Evolutionary conservation across 768 basidiomycete species (phyloP), one percentile per base, ranked within the genome.

Genomic region (Lactarius sanguifluus): DNA sequence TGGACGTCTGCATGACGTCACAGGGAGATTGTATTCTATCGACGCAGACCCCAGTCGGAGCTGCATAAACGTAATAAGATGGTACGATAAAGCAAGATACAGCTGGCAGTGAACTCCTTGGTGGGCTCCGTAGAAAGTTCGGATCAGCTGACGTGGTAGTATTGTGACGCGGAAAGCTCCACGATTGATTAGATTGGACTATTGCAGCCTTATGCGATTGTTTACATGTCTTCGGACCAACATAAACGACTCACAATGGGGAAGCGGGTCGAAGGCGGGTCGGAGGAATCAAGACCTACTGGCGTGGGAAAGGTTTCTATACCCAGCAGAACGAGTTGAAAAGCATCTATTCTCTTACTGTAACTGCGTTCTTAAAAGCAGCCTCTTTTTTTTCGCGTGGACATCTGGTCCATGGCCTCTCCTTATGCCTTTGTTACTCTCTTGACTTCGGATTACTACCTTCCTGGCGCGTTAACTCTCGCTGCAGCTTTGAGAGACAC

Each of bases 371-470:
- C 66, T 65, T 65, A 60, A 67, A 64, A 64, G 62, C 61, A 12
- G 32, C 43, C 56, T 40, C 59, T 45, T 62, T 50, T 57, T 57
- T 47, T 30, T 54, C 52, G 62, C 64, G 50, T 68, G 70, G 69
- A 58, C 70, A 30, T 63, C 66, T 70, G 68, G 72, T 76, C 71
- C 73, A 90, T 90, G 89, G 81, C 86, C 77, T 64, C 73, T 80
- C 81, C 80, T 76, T 88, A 85, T 83, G 93, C 92, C 72, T 92
- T 97, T 76, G 93, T 90, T 71, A 93, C 96, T 50, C 90, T 99
- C 71, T 79, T 98, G 73, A 94, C 96, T 64, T 93, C 94, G 38
- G 90, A 96, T 75, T 81, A 83, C 32, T 99, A 99, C 79, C 88
- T 98, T 61, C 93, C 94, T 40, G 97, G 97, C 62, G 95, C 91